Percentiles rank a stretch among this genome's conserved stretches.
Evolutionary conservation across 768 basidiomycete species (phyloP).

Genomic region (Auriscalpium vulgare): DNA sequence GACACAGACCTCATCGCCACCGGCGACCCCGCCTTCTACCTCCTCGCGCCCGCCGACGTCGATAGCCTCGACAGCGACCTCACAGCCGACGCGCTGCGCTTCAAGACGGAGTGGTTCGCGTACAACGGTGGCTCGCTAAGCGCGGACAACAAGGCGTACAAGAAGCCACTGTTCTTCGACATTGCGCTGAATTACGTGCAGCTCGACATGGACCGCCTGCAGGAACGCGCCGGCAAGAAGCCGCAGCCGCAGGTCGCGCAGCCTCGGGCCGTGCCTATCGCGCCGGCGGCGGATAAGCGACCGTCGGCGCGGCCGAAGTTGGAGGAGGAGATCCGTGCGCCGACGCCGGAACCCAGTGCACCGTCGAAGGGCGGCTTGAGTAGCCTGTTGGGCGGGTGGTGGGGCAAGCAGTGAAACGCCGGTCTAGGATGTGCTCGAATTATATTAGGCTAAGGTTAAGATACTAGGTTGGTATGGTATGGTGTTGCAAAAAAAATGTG

Average conservation of each 20-base stretch:
- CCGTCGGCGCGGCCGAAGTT: slow-evolving; percentile 43
- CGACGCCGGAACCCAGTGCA: slow-evolving; percentile 39
- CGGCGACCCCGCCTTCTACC: slow-evolving; percentile 44
- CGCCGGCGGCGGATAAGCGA: slow-evolving; percentile 37
- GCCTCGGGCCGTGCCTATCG: slow-evolving; percentile 16
- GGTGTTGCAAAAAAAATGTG: neutral
- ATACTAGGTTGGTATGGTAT: neutral
- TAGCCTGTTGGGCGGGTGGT: slow-evolving; percentile 75
- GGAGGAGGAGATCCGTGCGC: slow-evolving; percentile 42
- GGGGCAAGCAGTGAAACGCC: slow-evolving; percentile 30
- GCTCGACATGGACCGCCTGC: slow-evolving; percentile 72
- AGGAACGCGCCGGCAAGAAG: slow-evolving; percentile 62
- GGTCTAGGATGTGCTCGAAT: neutral
- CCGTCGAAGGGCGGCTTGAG: slow-evolving; percentile 49
- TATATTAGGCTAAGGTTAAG: neutral
- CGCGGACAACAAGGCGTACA: slow-evolving; percentile 39
- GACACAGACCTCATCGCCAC: slow-evolving; percentile 37
- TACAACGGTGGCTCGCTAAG: slow-evolving; percentile 57
- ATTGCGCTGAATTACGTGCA: slow-evolving; percentile 90
- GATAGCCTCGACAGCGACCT: slow-evolving; percentile 47
- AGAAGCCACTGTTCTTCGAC: slow-evolving; percentile 91
- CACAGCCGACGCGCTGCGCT: slow-evolving; percentile 34
- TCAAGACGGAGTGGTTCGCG: slow-evolving; percentile 74
- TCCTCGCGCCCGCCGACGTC: slow-evolving; percentile 36
- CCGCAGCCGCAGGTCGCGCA: slow-evolving; percentile 19